Evolutionary conservation across 306 rosid genomes (phyloP).

Genomic region (Fagus sylvatica): DNA sequence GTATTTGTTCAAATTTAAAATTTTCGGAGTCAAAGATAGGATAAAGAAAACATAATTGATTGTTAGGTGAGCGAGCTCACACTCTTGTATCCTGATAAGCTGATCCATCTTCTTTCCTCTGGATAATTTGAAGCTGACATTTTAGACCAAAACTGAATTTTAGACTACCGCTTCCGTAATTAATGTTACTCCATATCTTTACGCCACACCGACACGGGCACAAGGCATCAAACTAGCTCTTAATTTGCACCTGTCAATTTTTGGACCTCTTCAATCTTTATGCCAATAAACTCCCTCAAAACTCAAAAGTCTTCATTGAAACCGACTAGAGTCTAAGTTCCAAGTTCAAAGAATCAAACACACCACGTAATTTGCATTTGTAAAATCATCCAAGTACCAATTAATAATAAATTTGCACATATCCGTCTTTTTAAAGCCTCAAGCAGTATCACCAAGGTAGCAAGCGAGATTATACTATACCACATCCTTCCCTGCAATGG

Average conservation of each 20-base stretch:
- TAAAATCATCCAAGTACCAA: too few species aligned
- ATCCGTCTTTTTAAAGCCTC: too few species aligned
- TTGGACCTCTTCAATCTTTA: neutral
- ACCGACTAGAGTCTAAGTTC: too few species aligned
- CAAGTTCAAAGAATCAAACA: neutral
- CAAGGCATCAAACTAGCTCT: neutral
- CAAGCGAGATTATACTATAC: neutral
- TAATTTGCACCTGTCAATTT: neutral
- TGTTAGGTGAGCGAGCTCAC: too few species aligned
- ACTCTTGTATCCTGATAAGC: too few species aligned
- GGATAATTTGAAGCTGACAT: neutral
- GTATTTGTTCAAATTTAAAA: too few species aligned
- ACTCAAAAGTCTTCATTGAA: neutral
- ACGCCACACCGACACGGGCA: neutral
- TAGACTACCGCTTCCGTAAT: neutral
- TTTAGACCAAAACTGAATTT: neutral
- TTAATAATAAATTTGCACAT: too few species aligned
- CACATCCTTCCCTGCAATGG: slow-evolving; percentile 26
- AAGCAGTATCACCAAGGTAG: too few species aligned
- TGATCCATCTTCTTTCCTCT: neutral
- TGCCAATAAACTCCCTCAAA: neutral
- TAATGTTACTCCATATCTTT: neutral
- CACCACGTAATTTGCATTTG: too few species aligned
- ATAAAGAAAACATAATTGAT: too few species aligned
- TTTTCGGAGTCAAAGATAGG: too few species aligned